Evolutionary conservation across 108 stramenopile genomes (phyloP), one percentile per base, ranked within the genome.

Genomic region (Skeletonema potamos): DNA sequence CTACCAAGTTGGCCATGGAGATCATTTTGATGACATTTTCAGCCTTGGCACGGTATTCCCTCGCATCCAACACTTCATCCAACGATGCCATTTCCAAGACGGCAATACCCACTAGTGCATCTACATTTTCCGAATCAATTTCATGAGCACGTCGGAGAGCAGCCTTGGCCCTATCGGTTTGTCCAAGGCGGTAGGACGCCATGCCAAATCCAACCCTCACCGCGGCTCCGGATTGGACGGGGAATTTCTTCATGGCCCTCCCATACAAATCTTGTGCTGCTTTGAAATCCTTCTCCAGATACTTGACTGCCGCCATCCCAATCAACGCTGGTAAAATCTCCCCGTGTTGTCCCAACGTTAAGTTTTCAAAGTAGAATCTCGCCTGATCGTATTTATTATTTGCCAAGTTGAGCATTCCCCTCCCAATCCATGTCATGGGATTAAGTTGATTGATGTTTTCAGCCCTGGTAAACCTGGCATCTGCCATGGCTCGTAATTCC

Each of bases 1-100:
- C 95, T n/a, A 92, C 59, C 46, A 93, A 74, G 66, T 95, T 92
- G 60, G 96, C 96, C 91, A 91, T 93, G 68, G 88, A 87, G 68
- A 96, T 88, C 84, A 93, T 77, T 46, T 86, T 88, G 70, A 94
- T 91, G 11, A 89, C 87, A 64, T 84, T 82, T 66, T 94, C 93
- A 56, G 86, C 84, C 55, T 72, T 76, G 11, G 66, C 36, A 39
- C 81, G 79, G 65, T 87, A 89, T 26, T 87, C 88, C 33, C 69
- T 64, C 17, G 63, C 58, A 69, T 64, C 58, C 24, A 55, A 46
- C 15, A 89, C 81, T 54, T 77, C 83, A 69, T 93, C 93, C n/a
- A 90, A 62, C 56, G 81, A 85, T 20, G 81, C 79, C 87, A 94
- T 86, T 43, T 89, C 90, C 64, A 94, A 64, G 17, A 94, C 76